These are phyloP conservation scores for Straminergon stramineum DNA, from an alignment of 225 moss, liverwort and hornwort species.

Conservation along the genomic window DNA sequence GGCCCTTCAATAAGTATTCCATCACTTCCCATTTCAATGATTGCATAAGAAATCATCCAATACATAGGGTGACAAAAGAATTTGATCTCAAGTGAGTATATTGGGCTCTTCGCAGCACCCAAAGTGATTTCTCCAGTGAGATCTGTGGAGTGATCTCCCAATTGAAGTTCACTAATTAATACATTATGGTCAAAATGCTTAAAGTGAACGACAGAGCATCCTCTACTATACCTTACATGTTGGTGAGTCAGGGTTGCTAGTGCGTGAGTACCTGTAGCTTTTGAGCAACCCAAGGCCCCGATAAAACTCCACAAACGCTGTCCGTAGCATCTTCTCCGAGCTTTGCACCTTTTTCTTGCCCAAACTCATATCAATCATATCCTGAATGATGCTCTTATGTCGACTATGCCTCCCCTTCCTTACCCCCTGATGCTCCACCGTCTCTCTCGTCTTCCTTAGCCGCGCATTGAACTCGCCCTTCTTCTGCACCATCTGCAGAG, in stretches of 20 bases:
- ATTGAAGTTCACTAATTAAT: not conserved
- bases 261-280: conserved; percentile 59
- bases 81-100: not conserved
- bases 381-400: conserved; percentile 31
- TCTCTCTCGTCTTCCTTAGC: not conserved
- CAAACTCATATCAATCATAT: conserved; percentile 45
- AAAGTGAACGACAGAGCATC: not conserved
- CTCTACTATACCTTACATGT: not conserved
- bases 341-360: conserved; percentile 68
- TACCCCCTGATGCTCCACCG: conserved; percentile 9
- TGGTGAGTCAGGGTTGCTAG: not conserved
- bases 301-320: conserved; percentile 78
- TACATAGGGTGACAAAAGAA: not conserved
- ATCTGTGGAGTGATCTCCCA: not conserved
- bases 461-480: conserved; percentile 13
- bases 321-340: conserved; percentile 79
- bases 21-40: not conserved
- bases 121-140: not conserved
- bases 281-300: conserved; percentile 80
- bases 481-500: conserved; percentile 9
- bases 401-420: conserved; percentile 6
- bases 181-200: not conserved
- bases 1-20: not conserved
- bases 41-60: not conserved
- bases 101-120: not conserved